A percentile compares a stretch with the other conserved stretches of the same genome.
These are phyloP conservation scores for Immersiella caudata DNA, from an alignment of 495 filamentous ascomycete species.

Conservation along the genomic window DNA sequence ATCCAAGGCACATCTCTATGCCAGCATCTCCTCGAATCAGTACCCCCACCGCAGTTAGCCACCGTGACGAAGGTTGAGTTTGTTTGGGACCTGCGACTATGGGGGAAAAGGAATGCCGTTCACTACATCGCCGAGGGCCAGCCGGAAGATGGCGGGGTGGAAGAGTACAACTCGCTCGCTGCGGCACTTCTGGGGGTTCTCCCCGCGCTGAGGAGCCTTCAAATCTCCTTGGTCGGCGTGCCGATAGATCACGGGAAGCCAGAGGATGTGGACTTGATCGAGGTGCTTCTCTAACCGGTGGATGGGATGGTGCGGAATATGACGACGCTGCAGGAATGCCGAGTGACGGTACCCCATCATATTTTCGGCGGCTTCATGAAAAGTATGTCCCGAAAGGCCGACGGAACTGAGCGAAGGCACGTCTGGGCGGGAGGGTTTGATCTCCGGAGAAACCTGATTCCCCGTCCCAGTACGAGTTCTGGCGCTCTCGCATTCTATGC, in stretches of 20 bases:
- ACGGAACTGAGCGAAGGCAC: background rate
- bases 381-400: background rate
- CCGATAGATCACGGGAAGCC: background rate
- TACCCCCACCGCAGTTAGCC: background rate
- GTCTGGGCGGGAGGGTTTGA: background rate
- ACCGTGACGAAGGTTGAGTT: background rate
- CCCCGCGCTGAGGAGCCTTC: background rate
- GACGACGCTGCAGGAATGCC: background rate
- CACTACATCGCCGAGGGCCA: background rate
- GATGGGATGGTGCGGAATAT: background rate
- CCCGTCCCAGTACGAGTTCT: background rate
- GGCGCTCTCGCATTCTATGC: background rate
- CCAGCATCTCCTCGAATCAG: background rate
- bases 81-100: background rate
- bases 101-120: background rate
- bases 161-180: background rate
- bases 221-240: background rate
- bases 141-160: background rate
- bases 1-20: background rate
- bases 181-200: background rate
- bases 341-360: background rate
- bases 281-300: background rate
- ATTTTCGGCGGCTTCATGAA: background rate
- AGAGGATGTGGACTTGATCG: background rate
- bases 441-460: background rate